Conservation (phyloP, 176 grass and related monocot species). For the Paspalum notatum region DNA sequence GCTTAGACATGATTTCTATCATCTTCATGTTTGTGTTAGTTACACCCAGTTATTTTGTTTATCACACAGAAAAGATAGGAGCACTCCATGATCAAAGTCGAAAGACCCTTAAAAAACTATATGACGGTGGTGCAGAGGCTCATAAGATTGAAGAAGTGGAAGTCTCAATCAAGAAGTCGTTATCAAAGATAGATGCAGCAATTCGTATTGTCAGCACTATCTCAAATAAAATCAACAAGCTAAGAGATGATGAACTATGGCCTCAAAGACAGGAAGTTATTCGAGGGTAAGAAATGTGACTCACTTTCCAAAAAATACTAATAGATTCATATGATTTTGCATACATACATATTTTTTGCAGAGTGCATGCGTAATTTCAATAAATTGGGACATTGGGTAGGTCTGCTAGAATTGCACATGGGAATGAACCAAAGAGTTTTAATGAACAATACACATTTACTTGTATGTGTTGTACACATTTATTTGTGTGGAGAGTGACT, state of each 20-base stretch:
- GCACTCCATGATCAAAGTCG: slow-evolving; percentile 46
- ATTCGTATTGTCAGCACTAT: slow-evolving; percentile 56
- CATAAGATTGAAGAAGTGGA: slow-evolving; percentile 50
- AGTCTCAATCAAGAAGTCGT: slow-evolving; percentile 53
- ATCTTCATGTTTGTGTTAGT: not conserved
- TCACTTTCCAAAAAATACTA: not conserved
- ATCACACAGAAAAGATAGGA: slow-evolving; percentile 61
- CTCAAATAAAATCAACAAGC: slow-evolving; percentile 59
- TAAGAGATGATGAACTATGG: slow-evolving; percentile 80
- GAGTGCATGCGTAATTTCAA: not conserved
- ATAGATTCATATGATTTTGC: not conserved
- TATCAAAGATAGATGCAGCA: slow-evolving; percentile 53
- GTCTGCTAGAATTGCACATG: not conserved
- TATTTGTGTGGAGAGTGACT: no score
- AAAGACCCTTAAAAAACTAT: slow-evolving; percentile 27
- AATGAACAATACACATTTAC: no score
- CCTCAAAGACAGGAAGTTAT: slow-evolving; percentile 58
- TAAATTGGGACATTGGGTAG: not conserved
- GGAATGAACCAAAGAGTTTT: no score
- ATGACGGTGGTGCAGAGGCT: slow-evolving; percentile 48
- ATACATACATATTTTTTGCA: not conserved
- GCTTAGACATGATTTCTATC: no score
- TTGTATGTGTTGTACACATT: no score
- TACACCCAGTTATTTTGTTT: slow-evolving; percentile 31
- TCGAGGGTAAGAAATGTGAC: slow-evolving; percentile 56